Conservation (phyloP, 345 rosid genomes). For the Clausena lansium region DNA sequence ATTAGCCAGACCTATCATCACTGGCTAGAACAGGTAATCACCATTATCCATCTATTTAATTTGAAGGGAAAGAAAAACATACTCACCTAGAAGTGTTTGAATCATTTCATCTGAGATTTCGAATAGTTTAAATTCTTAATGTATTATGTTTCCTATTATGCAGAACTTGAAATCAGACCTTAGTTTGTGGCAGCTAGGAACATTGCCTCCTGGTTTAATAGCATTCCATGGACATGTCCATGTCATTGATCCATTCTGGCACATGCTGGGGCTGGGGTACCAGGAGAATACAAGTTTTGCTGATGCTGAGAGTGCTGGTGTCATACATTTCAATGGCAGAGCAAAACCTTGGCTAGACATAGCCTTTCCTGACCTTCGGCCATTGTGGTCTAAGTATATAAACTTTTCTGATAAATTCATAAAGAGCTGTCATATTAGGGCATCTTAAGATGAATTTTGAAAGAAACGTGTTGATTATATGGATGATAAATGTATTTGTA, state of each 20-base stretch:
- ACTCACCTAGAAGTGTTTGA: not conserved
- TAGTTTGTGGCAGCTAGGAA: conserved; percentile 97
- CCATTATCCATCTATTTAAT: not conserved
- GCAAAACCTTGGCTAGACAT: conserved; percentile 99
- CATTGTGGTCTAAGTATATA: conserved; percentile 80
- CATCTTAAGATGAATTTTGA: conserved; percentile 39
- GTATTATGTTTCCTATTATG: conserved; percentile 14
- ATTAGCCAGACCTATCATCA: conserved; percentile 82
- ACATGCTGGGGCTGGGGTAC: conserved; percentile 94
- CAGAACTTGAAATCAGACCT: conserved; percentile 95
- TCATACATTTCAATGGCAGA: conserved; percentile 91
- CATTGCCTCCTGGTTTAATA: conserved; percentile 87
- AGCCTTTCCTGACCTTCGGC: conserved; percentile 79
- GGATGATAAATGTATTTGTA: conserved; percentile 23
- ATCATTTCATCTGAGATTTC: not conserved
- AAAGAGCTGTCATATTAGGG: conserved; percentile 73
- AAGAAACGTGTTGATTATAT: not conserved
- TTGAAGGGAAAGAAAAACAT: not conserved
- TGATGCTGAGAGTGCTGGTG: conserved; percentile 76
- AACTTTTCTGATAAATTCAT: conserved; percentile 88
- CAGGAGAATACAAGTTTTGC: conserved; percentile 70
- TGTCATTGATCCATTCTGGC: conserved; percentile 92
- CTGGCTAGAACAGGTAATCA: conserved; percentile 84
- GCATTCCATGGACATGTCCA: conserved; percentile 94
- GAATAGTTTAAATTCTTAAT: not conserved